A percentile compares a stretch with the other conserved stretches of the same genome.
Evolutionary conservation across 2,329 filamentous ascomycete species (phyloP).

Genomic region (Aspergillus sojae): DNA sequence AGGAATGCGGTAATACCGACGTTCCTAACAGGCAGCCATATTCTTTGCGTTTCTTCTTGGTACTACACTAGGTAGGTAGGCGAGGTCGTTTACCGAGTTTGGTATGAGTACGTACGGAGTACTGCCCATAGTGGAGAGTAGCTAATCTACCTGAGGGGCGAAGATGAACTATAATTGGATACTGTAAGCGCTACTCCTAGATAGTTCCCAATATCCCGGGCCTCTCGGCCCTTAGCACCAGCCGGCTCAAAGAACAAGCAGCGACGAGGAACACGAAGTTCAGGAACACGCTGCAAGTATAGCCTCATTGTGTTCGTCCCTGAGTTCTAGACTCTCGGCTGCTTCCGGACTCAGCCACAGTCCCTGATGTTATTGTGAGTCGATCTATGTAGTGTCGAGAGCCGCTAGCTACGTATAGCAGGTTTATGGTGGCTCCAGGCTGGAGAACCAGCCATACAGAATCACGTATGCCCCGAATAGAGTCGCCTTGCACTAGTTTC

Average conservation of each 20-base stretch:
- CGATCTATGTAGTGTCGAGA: not conserved
- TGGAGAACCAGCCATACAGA: not conserved
- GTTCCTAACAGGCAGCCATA: conserved; percentile 13
- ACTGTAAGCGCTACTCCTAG: not conserved
- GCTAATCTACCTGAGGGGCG: not conserved
- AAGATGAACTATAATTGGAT: conserved; percentile 3
- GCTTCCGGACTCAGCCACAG: not conserved
- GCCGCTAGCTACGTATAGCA: not conserved
- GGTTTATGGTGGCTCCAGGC: no score
- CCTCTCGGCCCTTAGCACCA: not conserved
- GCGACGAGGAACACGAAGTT: not conserved
- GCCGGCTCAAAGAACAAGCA: not conserved
- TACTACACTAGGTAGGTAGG: not conserved
- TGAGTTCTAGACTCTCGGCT: conserved; percentile 3
- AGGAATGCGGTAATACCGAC: conserved; percentile 1
- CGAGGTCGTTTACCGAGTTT: not conserved
- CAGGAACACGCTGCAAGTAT: not conserved
- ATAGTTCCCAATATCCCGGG: not conserved
- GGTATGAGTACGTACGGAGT: not conserved
- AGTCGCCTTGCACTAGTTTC: not conserved
- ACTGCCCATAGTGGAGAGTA: not conserved
- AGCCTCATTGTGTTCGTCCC: not conserved
- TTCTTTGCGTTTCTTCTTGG: not conserved
- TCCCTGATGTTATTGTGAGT: not conserved
- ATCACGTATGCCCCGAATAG: not conserved